These are phyloP conservation scores for Fusarium sp. DNA, from an alignment of 2,329 filamentous ascomycete species.

Conservation along the genomic window DNA sequence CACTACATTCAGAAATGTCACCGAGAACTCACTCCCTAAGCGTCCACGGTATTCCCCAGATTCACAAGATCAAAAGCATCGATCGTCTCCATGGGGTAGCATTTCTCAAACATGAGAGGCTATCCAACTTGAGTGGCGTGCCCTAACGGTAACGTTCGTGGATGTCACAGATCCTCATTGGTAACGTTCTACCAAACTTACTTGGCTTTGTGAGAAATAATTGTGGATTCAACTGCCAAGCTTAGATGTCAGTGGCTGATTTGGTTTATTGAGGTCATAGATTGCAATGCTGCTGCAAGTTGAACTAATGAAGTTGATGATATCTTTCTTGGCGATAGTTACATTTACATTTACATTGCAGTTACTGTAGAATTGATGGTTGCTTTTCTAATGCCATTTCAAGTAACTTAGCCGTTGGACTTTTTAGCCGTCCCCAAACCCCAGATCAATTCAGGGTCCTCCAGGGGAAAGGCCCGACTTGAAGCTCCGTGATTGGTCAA, in stretches of 20 bases:
- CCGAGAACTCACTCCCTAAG: neutral
- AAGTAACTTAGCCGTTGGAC: neutral
- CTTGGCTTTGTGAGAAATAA: neutral
- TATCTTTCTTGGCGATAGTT: neutral
- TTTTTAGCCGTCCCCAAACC: slow-evolving; percentile 19
- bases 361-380: neutral
- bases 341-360: neutral
- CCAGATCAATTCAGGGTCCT: slow-evolving; percentile 43
- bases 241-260: neutral
- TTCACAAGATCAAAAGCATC: neutral
- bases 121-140: slow-evolving; percentile 13
- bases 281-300: neutral
- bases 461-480: slow-evolving; percentile 45
- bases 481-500: slow-evolving; percentile 38
- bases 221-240: slow-evolving; percentile 13
- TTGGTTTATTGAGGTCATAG: slow-evolving; percentile 5
- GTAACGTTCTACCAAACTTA: slow-evolving; percentile 14
- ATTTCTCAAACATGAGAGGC: slow-evolving; percentile 17
- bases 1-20: neutral
- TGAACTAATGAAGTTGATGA: neutral
- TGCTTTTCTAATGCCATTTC: slow-evolving; percentile 2
- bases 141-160: slow-evolving; percentile 35
- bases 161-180: slow-evolving; percentile 1
- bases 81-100: slow-evolving; percentile 18
- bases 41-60: slow-evolving; percentile 3